Evolutionary conservation across 371 early-diverging fungal genomes (phyloP), one percentile per base, ranked within the genome.

Genomic region (Globomyces sp.): DNA sequence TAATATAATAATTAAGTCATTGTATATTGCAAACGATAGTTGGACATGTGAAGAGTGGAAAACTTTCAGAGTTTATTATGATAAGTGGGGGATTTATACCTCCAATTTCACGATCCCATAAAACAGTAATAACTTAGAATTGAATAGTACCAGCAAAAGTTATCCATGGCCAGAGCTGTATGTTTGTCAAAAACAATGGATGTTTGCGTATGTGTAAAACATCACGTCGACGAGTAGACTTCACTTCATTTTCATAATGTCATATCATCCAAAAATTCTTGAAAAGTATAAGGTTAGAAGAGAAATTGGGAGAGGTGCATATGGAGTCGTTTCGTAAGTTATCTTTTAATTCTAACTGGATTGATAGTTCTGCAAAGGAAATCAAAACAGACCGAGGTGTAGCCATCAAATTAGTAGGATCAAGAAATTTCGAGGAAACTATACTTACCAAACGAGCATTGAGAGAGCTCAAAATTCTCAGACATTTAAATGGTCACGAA

Each of bases 361-460:
- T 52, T n/a, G 9, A 45, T 49, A 82, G 82, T 68, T 74, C 76
- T 52, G 80, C 81, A 0, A 73, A 63, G 13, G 67, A 80, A 61
- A 60, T 62, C 45, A 72, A 74, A 50, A 78, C 74, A 11, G 74
- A 71, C 3, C 37, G 52, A 24, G 69, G 74, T 47, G 80, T 84
- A 0, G 84, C 84, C 47, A 80, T 84, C 71, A 84, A 84, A 64
- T 74, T 75, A 48, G 77, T 84, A 45, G 78, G 79, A 9, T 74
- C 77, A 0, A 63, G 73, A 49, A 80, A 82, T 68, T 84, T 84
- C 72, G 78, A 80, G 5, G 78, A 80, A 58, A 59, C 60, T 4
- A 81, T 84, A 52, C 67, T 81, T 43, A 77, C 84, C 4, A 84
- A 84, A 68, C 68, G 84, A 36, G 80, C 84, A 3, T 68, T 84